Base-by-base conservation (phyloP, 2,329 filamentous ascomycete genomes). In the Penicillium sp. region DNA sequence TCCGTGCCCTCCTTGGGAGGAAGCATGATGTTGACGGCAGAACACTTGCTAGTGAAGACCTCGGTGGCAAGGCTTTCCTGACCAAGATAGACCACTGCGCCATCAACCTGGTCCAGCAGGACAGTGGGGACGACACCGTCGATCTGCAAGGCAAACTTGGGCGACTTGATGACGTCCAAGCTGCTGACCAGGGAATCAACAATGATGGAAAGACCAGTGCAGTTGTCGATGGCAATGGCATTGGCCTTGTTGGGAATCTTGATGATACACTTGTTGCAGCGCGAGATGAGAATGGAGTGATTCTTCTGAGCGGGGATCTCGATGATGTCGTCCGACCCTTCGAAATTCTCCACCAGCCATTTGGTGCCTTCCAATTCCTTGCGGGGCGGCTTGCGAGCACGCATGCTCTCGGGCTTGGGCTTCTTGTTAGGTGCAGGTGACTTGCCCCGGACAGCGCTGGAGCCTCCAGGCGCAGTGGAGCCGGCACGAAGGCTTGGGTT, bases 301-400 rank as follows among this genome's bases (percentile, higher is more conserved):
- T 86, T 85, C 67, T 96, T 85, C 58, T 85, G 82, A 9, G 91
- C 92, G 46, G 92, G 82, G 62, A 97, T 87, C 70, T 93, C 87
- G 55, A 97, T 81, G 3, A 92, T 85, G 13, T 85, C 79, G 53
- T 85, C 84, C 46, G 79, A 76, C 54, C 87, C 90, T 45, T 99
- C 94, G 66, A 85, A 97, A 77, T 99, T 94, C 80, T 97, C 94
- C 65, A 99, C 85, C 51, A 88, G 85, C 94, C 94, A 99, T 74
- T 97, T 97, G 75, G 91, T 97, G 47, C 88, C 89, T 55, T 91
- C 87, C 1, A 94, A 82, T 58, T 88, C 87, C 78, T 89, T 90
- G 69, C 84, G 87, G 9, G 89, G 79, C 46, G 89, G 89, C 75
- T 91, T 94, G 79, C 91, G 92, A 24, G 85, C 81, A 43, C 89